Conservation (phyloP, 306 rosid species). For the Fragaria vesca region DNA sequence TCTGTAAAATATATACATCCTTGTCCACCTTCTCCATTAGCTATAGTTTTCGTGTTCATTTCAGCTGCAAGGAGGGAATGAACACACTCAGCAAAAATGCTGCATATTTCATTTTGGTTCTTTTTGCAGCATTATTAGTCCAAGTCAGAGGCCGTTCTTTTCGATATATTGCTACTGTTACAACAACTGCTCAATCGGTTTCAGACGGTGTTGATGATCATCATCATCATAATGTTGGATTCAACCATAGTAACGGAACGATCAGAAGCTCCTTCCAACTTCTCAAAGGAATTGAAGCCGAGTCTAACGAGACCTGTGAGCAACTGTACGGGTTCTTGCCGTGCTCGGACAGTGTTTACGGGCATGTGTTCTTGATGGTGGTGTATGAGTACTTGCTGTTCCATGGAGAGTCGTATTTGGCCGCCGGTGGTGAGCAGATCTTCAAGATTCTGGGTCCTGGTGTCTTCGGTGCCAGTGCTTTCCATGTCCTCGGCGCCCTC, state of each 20-base stretch:
- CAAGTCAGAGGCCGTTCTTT: conserved; percentile 16
- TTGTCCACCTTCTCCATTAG: not conserved
- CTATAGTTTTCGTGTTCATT: not conserved
- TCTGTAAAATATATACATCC: not conserved
- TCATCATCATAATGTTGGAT: not conserved
- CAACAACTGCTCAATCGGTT: not conserved
- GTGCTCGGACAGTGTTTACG: conserved; percentile 44
- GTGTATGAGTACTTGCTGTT: conserved; percentile 57
- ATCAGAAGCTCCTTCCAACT: conserved; percentile 2
- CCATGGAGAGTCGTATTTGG: conserved; percentile 55
- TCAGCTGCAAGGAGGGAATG: not conserved
- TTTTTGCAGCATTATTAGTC: not conserved
- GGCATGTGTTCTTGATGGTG: conserved; percentile 46
- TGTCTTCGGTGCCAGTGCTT: conserved; percentile 59
- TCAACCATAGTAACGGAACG: not conserved
- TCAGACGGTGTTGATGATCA: conserved; percentile 14
- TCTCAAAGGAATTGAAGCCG: not conserved
- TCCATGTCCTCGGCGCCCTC: conserved; percentile 60
- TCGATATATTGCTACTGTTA: not conserved
- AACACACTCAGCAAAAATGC: not conserved
- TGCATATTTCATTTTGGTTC: conserved; percentile 13
- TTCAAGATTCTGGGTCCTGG: conserved; percentile 66
- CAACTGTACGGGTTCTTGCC: conserved; percentile 63
- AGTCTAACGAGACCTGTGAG: conserved; percentile 23
- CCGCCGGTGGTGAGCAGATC: conserved; percentile 47